These are phyloP conservation scores for Aspergillus ustus DNA, from an alignment of 2,329 filamentous ascomycete genomes.

Conservation along the genomic window DNA sequence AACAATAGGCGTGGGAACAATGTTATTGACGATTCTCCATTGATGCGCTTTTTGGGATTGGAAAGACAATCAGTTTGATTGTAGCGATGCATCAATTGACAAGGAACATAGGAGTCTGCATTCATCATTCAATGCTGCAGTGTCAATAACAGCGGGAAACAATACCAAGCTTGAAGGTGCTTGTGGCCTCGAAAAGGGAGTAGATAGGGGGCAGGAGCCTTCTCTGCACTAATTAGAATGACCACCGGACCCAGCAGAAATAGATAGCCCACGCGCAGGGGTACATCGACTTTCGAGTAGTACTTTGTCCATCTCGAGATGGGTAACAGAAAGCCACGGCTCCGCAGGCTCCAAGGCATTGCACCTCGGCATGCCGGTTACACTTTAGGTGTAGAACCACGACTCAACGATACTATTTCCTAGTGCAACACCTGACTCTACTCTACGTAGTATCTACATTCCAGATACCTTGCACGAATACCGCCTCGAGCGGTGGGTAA, in stretches of 20 bases:
- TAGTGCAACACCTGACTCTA: neutral
- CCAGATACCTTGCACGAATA: neutral
- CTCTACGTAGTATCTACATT: neutral
- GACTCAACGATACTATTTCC: neutral
- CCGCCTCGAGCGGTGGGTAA: slow-evolving; percentile 4
- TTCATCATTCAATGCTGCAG: neutral
- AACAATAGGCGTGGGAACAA: slow-evolving; percentile 3
- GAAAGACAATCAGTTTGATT: neutral
- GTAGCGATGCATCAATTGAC: neutral
- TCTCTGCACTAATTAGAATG: neutral
- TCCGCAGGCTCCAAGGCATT: neutral
- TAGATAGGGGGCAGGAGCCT: neutral
- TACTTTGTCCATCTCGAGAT: neutral
- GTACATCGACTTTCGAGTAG: too few relatives aligned
- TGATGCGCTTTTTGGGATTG: neutral
- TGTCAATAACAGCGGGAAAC: neutral
- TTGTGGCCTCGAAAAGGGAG: neutral
- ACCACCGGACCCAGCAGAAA: neutral
- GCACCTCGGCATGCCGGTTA: neutral
- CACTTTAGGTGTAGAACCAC: neutral
- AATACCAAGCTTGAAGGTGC: neutral
- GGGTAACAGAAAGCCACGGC: neutral
- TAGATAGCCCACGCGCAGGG: neutral
- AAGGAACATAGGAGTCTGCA: neutral
- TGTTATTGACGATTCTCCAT: neutral